Conservation (phyloP, 2,329 filamentous ascomycete species). For the Pseudocercospora fuligena region DNA sequence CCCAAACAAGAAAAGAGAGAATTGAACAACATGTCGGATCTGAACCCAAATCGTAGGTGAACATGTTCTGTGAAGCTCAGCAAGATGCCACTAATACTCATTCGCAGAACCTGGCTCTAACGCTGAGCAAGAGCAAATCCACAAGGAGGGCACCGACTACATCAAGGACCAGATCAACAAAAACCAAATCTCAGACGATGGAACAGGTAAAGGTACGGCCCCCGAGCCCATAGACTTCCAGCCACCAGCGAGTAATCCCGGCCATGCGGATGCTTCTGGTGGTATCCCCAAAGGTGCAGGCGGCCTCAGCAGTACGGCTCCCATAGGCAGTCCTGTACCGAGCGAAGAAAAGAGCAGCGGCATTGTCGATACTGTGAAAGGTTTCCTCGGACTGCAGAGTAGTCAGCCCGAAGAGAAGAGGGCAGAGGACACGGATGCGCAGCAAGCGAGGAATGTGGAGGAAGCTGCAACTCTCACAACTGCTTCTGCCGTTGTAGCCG, state of each 20-base stretch:
- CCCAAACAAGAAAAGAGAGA: not conserved
- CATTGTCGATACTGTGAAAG: slow-evolving; percentile 31
- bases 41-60: not conserved
- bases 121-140: slow-evolving; percentile 18
- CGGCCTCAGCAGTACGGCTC: slow-evolving; percentile 29
- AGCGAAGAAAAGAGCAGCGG: slow-evolving; percentile 22
- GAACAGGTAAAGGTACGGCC: slow-evolving; percentile 17
- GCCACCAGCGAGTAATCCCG: slow-evolving; percentile 32
- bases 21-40: slow-evolving; percentile 1
- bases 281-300: slow-evolving; percentile 28
- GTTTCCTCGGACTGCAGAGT: slow-evolving; percentile 29
- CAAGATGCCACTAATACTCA: not conserved
- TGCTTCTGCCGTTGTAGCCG: slow-evolving; percentile 20
- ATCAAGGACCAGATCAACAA: slow-evolving; percentile 28
- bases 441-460: slow-evolving; percentile 15
- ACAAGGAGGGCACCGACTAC: slow-evolving; percentile 32
- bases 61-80: not conserved
- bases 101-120: not conserved
- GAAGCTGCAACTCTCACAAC: slow-evolving; percentile 18
- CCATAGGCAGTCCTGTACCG: slow-evolving; percentile 28
- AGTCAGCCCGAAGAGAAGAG: slow-evolving; percentile 22
- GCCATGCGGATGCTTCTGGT: slow-evolving; percentile 24
- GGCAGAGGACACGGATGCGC: slow-evolving; percentile 18
- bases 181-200: slow-evolving; percentile 10
- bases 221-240: slow-evolving; percentile 4